These are phyloP conservation scores for Pneumocystis canis DNA, from an alignment of 1,139 yeast species.

Conservation along the genomic window DNA sequence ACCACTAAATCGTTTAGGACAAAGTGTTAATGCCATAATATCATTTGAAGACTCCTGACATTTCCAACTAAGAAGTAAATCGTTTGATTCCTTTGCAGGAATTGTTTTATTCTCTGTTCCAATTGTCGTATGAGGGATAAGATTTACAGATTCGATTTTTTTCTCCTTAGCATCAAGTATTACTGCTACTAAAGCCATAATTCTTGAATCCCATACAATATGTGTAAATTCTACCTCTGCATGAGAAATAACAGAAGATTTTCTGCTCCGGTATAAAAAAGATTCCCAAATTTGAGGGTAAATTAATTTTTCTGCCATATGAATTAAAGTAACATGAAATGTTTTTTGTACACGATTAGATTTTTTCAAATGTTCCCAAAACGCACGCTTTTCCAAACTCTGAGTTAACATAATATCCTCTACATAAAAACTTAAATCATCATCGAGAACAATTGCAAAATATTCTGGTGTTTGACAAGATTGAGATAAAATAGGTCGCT, in stretches of 20 bases:
- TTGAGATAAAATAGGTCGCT: conserved; percentile 11
- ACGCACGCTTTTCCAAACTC: conserved; percentile 13
- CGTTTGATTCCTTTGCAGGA: conserved; percentile 39
- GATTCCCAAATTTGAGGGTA: conserved; percentile 19
- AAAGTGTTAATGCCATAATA: not conserved
- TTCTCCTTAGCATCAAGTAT: conserved; percentile 21
- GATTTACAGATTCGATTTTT: conserved; percentile 30
- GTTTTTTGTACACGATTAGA: conserved; percentile 35
- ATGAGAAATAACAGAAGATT: conserved; percentile 22
- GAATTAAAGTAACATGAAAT: conserved; percentile 72
- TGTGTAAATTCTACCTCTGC: conserved; percentile 32
- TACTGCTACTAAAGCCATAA: conserved; percentile 45
- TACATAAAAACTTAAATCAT: not conserved
- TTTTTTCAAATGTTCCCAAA: conserved; percentile 25
- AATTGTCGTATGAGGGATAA: conserved; percentile 56
- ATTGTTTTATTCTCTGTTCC: conserved; percentile 41
- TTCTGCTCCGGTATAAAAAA: conserved; percentile 18
- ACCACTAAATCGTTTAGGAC: not conserved
- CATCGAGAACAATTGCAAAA: conserved; percentile 24
- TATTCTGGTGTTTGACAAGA: conserved; percentile 21
- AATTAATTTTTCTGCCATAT: conserved; percentile 23
- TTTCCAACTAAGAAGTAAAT: conserved; percentile 22
- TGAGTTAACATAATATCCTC: conserved; percentile 4
- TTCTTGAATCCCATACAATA: conserved; percentile 38
- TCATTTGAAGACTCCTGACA: not conserved